Conservation (phyloP, 805 yeast genomes). For the Wickerhamiella lipophila region DNA sequence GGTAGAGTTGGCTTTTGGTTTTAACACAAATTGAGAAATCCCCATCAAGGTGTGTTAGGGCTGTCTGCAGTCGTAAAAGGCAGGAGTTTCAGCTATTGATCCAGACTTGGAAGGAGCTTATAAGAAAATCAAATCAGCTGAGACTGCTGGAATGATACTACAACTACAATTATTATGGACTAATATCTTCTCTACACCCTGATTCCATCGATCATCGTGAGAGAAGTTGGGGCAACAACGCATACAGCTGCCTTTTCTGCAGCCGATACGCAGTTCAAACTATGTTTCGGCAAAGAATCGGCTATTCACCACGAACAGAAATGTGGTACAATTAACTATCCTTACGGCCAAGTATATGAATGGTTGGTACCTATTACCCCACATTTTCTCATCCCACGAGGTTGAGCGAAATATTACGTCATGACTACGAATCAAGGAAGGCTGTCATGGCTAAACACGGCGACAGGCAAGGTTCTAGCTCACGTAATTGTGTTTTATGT, state of each 20-base stretch:
- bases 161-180: not conserved
- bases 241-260: not conserved
- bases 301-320: not conserved
- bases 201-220: not conserved
- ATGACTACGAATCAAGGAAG: too few species aligned
- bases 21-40: constrained; percentile 2
- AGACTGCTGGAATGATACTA: not conserved
- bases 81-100: not conserved
- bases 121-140: not conserved
- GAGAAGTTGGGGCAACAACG: constrained; percentile 1
- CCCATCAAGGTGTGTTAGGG: not conserved
- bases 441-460: too few species aligned
- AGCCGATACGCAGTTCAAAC: not conserved
- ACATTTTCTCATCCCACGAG: not conserved
- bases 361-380: not conserved
- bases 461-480: too few species aligned
- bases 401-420: not conserved
- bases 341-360: not conserved
- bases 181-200: not conserved
- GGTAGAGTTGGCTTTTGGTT: not conserved
- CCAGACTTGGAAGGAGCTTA: not conserved
- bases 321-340: not conserved
- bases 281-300: not conserved
- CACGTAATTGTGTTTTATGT: too few species aligned
- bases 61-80: constrained; percentile 1